Conservation (phyloP, 78 protist species). For the Chrysochromulina tobinii region DNA sequence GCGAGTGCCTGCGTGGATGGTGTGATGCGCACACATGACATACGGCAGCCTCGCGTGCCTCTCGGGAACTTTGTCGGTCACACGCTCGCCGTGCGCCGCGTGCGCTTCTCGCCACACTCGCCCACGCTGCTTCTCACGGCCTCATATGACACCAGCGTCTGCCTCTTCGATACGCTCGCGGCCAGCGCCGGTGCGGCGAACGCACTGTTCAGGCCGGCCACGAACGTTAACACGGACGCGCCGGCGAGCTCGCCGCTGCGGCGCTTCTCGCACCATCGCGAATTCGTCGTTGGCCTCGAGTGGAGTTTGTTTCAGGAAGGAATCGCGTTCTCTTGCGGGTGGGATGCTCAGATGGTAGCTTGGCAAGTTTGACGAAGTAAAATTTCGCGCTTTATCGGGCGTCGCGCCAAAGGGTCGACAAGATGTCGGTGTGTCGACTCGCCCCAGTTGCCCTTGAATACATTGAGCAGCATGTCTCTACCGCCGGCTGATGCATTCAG, state of each 20-base stretch:
- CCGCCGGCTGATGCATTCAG: too few species aligned
- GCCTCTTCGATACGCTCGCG: background rate
- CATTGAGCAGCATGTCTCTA: too few species aligned
- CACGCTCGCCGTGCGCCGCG: background rate
- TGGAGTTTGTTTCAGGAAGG: background rate
- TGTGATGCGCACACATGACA: constrained; percentile 71
- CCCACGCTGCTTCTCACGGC: background rate
- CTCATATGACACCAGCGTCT: constrained; percentile 64
- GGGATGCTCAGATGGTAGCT: background rate
- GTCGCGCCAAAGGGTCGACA: too few species aligned
- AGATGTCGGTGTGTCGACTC: too few species aligned
- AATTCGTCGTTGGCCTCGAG: background rate
- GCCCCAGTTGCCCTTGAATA: too few species aligned
- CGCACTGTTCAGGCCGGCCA: too few species aligned
- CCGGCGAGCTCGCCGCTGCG: too few species aligned
- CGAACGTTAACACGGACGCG: too few species aligned
- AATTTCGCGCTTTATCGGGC: too few species aligned
- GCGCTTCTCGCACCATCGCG: background rate
- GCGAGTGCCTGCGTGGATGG: constrained; percentile 75
- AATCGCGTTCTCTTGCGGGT: background rate
- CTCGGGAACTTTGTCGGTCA: constrained; percentile 16
- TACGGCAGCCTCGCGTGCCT: constrained; percentile 63
- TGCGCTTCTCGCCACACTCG: background rate
- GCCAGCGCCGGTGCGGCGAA: background rate
- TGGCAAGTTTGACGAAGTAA: too few species aligned